Evolutionary conservation across 2,329 filamentous ascomycete species (phyloP).

Genomic region (Neospermospora avenae): DNA sequence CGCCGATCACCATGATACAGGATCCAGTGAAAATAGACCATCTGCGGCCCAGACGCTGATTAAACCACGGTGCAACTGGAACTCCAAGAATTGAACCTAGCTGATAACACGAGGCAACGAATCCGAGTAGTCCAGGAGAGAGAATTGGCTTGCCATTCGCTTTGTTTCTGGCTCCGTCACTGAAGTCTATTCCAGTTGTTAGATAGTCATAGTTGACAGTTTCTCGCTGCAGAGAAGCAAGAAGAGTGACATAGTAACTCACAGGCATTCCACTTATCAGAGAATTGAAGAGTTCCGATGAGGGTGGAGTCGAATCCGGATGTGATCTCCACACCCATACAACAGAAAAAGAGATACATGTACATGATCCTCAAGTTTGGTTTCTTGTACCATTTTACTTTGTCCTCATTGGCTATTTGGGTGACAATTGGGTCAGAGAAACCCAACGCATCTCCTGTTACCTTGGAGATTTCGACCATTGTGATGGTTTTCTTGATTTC

Average conservation of each 20-base stretch:
- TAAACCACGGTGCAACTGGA: conserved; percentile 50
- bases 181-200: conserved; percentile 13
- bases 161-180: conserved; percentile 8
- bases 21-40: conserved; percentile 56
- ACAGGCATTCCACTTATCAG: conserved; percentile 36
- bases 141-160: conserved; percentile 9
- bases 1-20: conserved; percentile 51
- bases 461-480: no score
- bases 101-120: conserved; percentile 53
- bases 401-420: conserved; percentile 40
- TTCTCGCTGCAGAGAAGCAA: neutral
- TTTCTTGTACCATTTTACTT: conserved; percentile 37
- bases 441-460: no score
- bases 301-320: conserved; percentile 45
- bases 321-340: conserved; percentile 52
- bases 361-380: conserved; percentile 39
- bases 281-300: conserved; percentile 43
- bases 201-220: neutral
- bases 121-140: conserved; percentile 38
- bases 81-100: conserved; percentile 53
- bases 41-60: conserved; percentile 47
- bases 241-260: neutral
- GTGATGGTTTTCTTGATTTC: no score
- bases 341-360: conserved; percentile 43
- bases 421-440: conserved; percentile 38